Base-by-base conservation (phyloP, 2,329 filamentous ascomycete genomes). In the Botrytis deweyae region DNA sequence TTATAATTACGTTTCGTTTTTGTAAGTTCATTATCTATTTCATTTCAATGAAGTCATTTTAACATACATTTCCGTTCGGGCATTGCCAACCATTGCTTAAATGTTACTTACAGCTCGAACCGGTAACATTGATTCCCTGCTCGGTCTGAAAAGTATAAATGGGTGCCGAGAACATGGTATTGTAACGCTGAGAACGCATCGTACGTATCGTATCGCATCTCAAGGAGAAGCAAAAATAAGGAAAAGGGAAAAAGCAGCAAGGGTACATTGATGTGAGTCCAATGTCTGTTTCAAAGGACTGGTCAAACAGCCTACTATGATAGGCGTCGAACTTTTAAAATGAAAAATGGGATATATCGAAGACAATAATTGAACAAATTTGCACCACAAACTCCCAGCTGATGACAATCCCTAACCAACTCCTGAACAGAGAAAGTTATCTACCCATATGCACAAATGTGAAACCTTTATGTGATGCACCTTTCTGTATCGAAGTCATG, bases 331-430 rank as follows among this genome's bases (percentile, higher is more conserved):
- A 25, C 46, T 38, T 58, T 1, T 66, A 29, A 38, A 42, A 33
- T 18, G 66, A 18, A 18, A n/a, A 68, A 25, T 18, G 49, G 49
- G 66, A 68, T 68, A 68, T 68, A 68, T 58, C 49, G 10, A 68
- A 33, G 49, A 58, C 66, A 44, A 33, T 16, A 42, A 8, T 42
- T 8, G 20, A 42, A 58, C 36, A 68, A 16, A 42, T 40, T 58
- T 68, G 66, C 66, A 58, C 70, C 62, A 36, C 20, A 36, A 72
- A 72, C 70, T 72, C 70, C 70, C 7, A 36, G 29, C 49, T 68
- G 25, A 58, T 42, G 36, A 58, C 55, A 68, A 58, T 5, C 16
- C 36, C 36, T 29, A 67, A 44, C 49, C 49, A 12, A 68, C 10
- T 25, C 25, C 22, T 25, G 33, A 68, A 2, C 29, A n/a, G 63